A percentile compares a stretch with the other conserved stretches of the same genome.
Conservation (phyloP, 108 stramenopile species). For the Craspedostauros australis region DNA sequence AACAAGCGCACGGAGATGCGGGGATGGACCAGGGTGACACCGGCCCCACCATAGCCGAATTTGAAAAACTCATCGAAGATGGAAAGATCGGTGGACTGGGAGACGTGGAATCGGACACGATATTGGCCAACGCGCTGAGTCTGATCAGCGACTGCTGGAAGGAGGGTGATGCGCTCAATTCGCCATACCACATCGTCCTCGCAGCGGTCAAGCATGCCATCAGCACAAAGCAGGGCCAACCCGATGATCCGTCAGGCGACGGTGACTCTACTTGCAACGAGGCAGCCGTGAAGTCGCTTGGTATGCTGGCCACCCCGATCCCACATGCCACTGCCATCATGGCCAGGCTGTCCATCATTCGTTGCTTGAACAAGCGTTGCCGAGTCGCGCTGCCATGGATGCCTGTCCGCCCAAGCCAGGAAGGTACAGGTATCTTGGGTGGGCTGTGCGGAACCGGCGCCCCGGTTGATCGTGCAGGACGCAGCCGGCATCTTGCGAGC, state of each 20-base stretch:
- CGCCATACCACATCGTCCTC: constrained; percentile 37
- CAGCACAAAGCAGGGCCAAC: constrained; percentile 11
- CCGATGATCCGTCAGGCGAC: too few species aligned
- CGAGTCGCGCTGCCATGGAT: constrained; percentile 66
- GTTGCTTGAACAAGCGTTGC: constrained; percentile 74
- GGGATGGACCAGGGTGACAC: too few species aligned
- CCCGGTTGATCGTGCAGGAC: constrained; percentile 66
- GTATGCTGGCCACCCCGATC: constrained; percentile 9
- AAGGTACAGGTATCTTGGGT: constrained; percentile 71
- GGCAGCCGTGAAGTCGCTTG: constrained; percentile 44
- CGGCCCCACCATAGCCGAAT: not conserved
- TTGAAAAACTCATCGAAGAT: constrained; percentile 21
- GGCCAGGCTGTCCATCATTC: constrained; percentile 68
- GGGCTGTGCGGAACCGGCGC: constrained; percentile 73
- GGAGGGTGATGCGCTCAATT: constrained; percentile 44
- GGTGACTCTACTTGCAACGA: constrained; percentile 13
- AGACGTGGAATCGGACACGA: constrained; percentile 46
- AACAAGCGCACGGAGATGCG: not conserved
- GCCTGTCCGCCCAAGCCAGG: constrained; percentile 70
- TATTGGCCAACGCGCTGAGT: constrained; percentile 36
- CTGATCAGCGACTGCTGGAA: constrained; percentile 46
- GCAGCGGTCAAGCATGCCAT: constrained; percentile 42
- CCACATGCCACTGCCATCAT: constrained; percentile 54
- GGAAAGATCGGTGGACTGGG: constrained; percentile 39
- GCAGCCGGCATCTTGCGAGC: constrained; percentile 4